Evolutionary conservation across 2,329 filamentous ascomycete genomes (phyloP).

Genomic region (Paecilomyces sp.): DNA sequence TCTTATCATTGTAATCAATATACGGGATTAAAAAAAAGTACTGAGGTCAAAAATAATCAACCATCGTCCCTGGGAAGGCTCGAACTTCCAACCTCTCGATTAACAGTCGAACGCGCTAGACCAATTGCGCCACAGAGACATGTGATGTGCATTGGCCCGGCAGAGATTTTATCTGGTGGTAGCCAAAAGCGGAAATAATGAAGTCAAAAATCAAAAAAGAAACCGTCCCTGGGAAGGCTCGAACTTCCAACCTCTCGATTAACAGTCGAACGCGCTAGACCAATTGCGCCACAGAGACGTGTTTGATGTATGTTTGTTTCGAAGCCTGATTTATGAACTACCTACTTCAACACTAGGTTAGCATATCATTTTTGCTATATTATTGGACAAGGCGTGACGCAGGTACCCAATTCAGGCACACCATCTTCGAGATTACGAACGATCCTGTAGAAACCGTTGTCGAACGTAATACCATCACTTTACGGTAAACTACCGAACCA

Average conservation of each 20-base stretch:
- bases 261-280: conserved; percentile 1
- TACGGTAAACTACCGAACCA: too few relatives aligned
- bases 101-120: conserved; percentile 1
- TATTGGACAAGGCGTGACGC: too few relatives aligned
- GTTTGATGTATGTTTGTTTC: not conserved
- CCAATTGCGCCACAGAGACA: not conserved
- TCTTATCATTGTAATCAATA: too few relatives aligned
- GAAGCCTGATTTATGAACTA: too few relatives aligned
- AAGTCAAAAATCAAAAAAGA: not conserved
- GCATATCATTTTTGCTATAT: too few relatives aligned
- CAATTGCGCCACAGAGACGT: not conserved
- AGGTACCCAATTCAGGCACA: too few relatives aligned
- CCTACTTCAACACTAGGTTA: too few relatives aligned
- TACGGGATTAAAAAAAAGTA: too few relatives aligned
- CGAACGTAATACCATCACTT: too few relatives aligned
- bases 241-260: conserved; percentile 30
- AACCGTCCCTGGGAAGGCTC: conserved; percentile 32
- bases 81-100: conserved; percentile 31
- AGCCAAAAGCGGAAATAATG: not conserved
- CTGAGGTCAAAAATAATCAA: not conserved
- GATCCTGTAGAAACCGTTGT: too few relatives aligned
- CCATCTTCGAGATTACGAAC: too few relatives aligned
- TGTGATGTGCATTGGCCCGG: not conserved
- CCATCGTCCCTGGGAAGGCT: conserved; percentile 32
- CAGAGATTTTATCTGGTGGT: not conserved